These are phyloP conservation scores for Irpex sp. DNA, from an alignment of 1,284 basidiomycete genomes.

Conservation along the genomic window DNA sequence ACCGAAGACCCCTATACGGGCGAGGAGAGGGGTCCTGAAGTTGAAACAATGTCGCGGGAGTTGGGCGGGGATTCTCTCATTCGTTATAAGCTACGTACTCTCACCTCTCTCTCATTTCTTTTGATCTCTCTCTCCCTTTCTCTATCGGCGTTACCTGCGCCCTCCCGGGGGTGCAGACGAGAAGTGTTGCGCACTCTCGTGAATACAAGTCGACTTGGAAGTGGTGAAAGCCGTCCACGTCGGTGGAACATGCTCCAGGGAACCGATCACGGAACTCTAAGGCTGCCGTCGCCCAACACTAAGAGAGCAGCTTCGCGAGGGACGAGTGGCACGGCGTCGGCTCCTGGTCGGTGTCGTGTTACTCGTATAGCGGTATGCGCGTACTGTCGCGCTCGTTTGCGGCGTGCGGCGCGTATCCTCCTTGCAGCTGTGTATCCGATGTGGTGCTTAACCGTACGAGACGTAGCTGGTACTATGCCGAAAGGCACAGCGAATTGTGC, in stretches of 20 bases:
- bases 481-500: neutral
- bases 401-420: neutral
- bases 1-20: conserved; percentile 12
- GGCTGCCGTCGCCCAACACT: neutral
- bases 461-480: neutral
- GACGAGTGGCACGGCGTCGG: neutral
- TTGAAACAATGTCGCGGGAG: conserved; percentile 11
- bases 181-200: conserved; percentile 4
- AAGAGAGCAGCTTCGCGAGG: neutral
- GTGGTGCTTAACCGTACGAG: neutral
- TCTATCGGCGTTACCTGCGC: neutral
- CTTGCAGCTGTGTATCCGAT: neutral
- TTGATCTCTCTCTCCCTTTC: too few relatives aligned
- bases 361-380: neutral
- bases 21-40: neutral
- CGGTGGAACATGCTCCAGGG: neutral
- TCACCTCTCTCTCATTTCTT: neutral
- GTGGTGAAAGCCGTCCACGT: neutral
- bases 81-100: conserved; percentile 7
- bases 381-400: neutral
- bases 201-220: neutral
- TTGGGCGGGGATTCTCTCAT: conserved; percentile 3
- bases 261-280: neutral
- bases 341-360: neutral
- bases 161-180: neutral